Base-by-base conservation (phyloP, 2,329 filamentous ascomycete species). In the Calonectria naviculata region DNA sequence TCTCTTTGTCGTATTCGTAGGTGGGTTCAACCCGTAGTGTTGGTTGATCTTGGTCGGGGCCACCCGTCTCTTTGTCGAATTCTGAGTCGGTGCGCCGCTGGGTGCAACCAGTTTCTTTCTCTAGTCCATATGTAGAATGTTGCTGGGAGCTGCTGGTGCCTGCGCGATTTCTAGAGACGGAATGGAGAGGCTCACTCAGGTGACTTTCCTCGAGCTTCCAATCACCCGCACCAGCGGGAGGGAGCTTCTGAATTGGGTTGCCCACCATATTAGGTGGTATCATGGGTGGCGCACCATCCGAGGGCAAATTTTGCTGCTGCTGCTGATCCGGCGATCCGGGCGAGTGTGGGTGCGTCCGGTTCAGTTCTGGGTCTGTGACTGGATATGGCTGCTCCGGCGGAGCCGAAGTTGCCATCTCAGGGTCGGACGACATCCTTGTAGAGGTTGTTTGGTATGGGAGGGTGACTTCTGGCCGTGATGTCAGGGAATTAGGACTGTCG, bases 191-290 rank as follows among this genome's bases (percentile, higher is more conserved):
- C 72, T 88, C 85, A 1, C 85, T 80, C 41, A 91, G 81, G 69
- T 88, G 84, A 12, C 89, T 90, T 79, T 90, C 88, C 72, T 90
- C 85, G 7, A 89, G 79, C 61, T 86, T 88, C 89, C 89, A 91
- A 21, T 58, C 21, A 17, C 52, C 52, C 31, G 83, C 82, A 0
- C 85, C 85, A n/a, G 82, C 80, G 1, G 84, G 85, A 29, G 84
- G 84, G 4, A 87, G 81, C 31, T 77, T 82, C 38, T 85, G 83
- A 9, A 85, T 79, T 12, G 85, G 83, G 46, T 85, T 86, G 28
- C 74, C 75, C 44, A 62, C 67, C 54, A 79, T 74, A 29, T 74
- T 75, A 29, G 75, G 74, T 34, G 73, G 71, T 41, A 80, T 65
- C 65, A 79, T 72, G 5, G 70, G 69, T 19, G 74, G 74, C 31